Conservation (phyloP, 139 green algal species). For the Chlorella sp. region DNA sequence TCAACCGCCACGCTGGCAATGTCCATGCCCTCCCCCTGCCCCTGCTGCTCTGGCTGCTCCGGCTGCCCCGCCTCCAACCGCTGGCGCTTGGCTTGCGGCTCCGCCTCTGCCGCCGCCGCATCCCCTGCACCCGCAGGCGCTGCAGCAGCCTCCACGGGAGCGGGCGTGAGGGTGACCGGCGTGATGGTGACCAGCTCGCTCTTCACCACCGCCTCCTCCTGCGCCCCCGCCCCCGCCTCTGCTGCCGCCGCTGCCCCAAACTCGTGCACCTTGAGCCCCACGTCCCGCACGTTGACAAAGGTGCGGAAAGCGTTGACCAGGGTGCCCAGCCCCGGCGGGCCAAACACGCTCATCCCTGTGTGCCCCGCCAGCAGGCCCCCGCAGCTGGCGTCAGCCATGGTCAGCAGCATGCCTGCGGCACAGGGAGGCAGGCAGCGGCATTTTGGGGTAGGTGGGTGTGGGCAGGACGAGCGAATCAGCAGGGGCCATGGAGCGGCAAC, state of each 20-base stretch:
- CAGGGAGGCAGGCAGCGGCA: neutral
- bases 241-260: constrained; percentile 25
- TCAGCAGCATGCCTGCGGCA: constrained; percentile 72
- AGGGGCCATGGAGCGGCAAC: no score
- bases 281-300: constrained; percentile 52
- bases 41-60: neutral
- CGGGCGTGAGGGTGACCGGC: constrained; percentile 42
- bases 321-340: constrained; percentile 43
- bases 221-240: neutral
- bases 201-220: constrained; percentile 35
- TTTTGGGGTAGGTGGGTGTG: neutral
- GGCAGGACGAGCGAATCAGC: neutral
- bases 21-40: neutral
- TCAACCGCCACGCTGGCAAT: constrained; percentile 22
- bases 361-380: constrained; percentile 42
- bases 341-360: constrained; percentile 39
- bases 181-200: constrained; percentile 58
- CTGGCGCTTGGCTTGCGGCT: constrained; percentile 45
- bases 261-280: constrained; percentile 44
- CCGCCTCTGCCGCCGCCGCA: neutral
- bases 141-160: neutral
- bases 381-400: constrained; percentile 49
- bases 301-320: constrained; percentile 58
- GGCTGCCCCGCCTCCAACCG: constrained; percentile 5
- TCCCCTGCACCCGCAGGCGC: neutral